Evolutionary conservation across 2,329 filamentous ascomycete genomes (phyloP).

Genomic region (Periconia macrospinosa): DNA sequence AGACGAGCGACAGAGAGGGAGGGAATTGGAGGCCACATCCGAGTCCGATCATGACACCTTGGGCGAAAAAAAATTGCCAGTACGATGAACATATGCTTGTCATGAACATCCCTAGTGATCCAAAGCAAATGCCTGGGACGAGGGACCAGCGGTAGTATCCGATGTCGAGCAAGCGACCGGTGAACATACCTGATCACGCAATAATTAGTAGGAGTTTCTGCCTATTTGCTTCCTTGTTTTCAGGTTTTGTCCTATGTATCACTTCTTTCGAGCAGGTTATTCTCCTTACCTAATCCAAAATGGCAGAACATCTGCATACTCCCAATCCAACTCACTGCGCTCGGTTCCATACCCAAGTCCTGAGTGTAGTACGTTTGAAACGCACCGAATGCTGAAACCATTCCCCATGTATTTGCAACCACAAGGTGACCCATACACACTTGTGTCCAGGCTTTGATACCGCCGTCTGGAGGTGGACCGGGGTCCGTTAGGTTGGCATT

Average conservation of each 20-base stretch:
- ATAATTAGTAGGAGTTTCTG: not conserved
- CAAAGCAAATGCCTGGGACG: constrained; percentile 47
- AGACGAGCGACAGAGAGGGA: constrained; percentile 32
- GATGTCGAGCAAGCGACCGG: constrained; percentile 55
- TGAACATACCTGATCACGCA: constrained; percentile 49
- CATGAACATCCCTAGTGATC: constrained; percentile 55
- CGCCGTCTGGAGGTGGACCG: constrained; percentile 42
- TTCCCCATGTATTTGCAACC: constrained; percentile 9
- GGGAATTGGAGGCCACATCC: constrained; percentile 41
- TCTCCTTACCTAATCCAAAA: constrained; percentile 27
- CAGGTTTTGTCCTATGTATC: too few relatives aligned
- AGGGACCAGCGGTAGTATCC: constrained; percentile 53
- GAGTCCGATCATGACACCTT: constrained; percentile 38
- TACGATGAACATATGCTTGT: constrained; percentile 53
- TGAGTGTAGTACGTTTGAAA: constrained; percentile 29
- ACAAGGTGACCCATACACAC: constrained; percentile 42
- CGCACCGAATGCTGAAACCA: constrained; percentile 18
- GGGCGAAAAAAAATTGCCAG: constrained; percentile 50
- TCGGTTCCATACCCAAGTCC: constrained; percentile 22
- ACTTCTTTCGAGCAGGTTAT: not conserved
- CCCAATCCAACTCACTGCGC: constrained; percentile 53
- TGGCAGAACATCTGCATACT: constrained; percentile 52
- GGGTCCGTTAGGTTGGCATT: constrained; percentile 38
- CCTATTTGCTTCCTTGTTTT: not conserved
- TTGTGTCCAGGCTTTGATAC: constrained; percentile 42